A percentile compares a stretch with the other conserved stretches of the same genome.
Conservation (phyloP, 148 eudicot species). For the Diospyros lotus region DNA sequence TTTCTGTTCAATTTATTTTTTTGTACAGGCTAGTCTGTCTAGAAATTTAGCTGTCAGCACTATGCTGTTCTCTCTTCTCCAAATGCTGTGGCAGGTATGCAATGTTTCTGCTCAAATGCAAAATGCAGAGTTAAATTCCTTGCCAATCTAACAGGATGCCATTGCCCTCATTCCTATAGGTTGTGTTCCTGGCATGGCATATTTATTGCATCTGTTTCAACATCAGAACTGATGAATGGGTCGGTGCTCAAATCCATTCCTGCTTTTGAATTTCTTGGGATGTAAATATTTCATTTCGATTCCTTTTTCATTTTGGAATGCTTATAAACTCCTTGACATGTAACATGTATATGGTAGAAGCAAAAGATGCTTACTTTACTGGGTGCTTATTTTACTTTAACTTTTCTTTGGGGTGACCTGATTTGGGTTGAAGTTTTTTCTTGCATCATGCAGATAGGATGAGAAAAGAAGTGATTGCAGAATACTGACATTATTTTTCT, state of each 20-base stretch:
- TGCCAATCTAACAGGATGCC: slow-evolving; percentile 1
- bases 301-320: neutral
- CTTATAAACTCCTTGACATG: too few relatives aligned
- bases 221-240: slow-evolving; percentile 86
- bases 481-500: slow-evolving; percentile 2
- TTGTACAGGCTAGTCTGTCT: slow-evolving; percentile 9
- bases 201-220: slow-evolving; percentile 67
- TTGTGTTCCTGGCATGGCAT: slow-evolving; percentile 64
- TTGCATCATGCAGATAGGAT: neutral
- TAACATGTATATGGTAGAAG: neutral
- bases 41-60: slow-evolving; percentile 53
- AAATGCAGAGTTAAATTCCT: neutral
- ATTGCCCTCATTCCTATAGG: slow-evolving; percentile 35
- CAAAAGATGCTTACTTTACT: neutral
- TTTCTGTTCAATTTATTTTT: neutral
- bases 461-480: neutral
- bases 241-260: slow-evolving; percentile 19
- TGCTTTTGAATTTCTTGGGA: neutral
- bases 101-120: neutral
- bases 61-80: slow-evolving; percentile 59
- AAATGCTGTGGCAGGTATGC: slow-evolving; percentile 78
- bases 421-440: neutral
- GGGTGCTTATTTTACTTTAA: neutral
- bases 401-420: neutral
- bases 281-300: neutral